Conservation (phyloP, 2,329 filamentous ascomycete genomes). For the Drechslerella stenobrocha region DNA sequence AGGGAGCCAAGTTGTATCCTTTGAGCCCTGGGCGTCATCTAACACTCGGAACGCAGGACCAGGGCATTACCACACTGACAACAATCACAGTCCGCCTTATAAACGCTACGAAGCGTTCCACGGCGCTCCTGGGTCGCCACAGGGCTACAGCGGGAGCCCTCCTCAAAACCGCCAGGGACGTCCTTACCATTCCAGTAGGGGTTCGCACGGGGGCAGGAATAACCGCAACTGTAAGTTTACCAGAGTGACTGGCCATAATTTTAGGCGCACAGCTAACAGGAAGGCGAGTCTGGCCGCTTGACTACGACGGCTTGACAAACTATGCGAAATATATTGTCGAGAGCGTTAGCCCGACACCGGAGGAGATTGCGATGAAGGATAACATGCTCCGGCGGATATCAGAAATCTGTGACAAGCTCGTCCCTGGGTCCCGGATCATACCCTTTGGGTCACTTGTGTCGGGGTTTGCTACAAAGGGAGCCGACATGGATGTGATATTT, state of each 20-base stretch:
- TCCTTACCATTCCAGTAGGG: conserved; percentile 19
- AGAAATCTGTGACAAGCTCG: conserved; percentile 50
- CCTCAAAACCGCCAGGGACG: conserved; percentile 31
- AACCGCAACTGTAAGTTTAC: conserved; percentile 23
- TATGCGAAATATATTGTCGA: conserved; percentile 34
- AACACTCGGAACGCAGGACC: conserved; percentile 7
- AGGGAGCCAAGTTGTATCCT: neutral
- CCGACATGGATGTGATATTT: conserved; percentile 85
- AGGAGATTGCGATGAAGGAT: conserved; percentile 33
- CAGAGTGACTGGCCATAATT: neutral
- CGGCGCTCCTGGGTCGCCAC: conserved; percentile 1
- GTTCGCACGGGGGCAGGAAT: conserved; percentile 17
- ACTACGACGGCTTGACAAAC: conserved; percentile 29
- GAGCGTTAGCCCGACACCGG: conserved; percentile 18
- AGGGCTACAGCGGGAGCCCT: conserved; percentile 24
- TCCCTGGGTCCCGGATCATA: conserved; percentile 50
- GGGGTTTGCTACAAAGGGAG: conserved; percentile 83
- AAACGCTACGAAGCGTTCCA: conserved; percentile 22
- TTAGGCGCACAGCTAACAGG: conserved; percentile 11
- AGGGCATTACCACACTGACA: conserved; percentile 20
- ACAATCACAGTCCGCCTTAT: conserved; percentile 15
- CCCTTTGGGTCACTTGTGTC: conserved; percentile 56
- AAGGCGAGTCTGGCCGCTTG: conserved; percentile 15
- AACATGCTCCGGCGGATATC: conserved; percentile 30
- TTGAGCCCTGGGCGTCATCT: neutral